A percentile compares a stretch with the other conserved stretches of the same genome.
Evolutionary conservation across 306 rosid species (phyloP).

Genomic region (Sechiopsis laciniata): DNA sequence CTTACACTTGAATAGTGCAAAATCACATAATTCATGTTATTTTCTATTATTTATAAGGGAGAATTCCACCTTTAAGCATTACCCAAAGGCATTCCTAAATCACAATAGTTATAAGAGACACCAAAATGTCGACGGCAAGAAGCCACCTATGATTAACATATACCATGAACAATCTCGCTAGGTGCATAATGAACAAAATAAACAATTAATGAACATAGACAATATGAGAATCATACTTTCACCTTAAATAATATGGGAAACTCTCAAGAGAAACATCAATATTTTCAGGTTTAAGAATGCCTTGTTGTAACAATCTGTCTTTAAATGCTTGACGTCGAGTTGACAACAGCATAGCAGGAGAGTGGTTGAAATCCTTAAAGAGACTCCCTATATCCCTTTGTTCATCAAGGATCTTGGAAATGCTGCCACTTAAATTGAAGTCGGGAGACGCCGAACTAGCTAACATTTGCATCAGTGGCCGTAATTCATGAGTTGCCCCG

Average conservation of each 20-base stretch:
- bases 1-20: too few relatives aligned
- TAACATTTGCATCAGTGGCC: constrained; percentile 57
- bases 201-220: neutral
- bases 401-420: constrained; percentile 61
- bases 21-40: neutral
- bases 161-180: neutral
- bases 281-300: constrained; percentile 54
- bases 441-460: constrained; percentile 51
- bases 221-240: constrained; percentile 20
- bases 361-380: constrained; percentile 50
- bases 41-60: neutral
- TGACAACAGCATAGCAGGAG: constrained; percentile 47
- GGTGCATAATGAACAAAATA: neutral
- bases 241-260: constrained; percentile 96
- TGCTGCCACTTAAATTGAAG: constrained; percentile 50
- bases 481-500: constrained; percentile 40
- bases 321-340: constrained; percentile 62
- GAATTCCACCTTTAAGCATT: neutral
- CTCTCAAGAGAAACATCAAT: constrained; percentile 70
- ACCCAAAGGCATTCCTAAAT: neutral
- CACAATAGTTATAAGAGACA: neutral
- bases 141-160: neutral
- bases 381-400: constrained; percentile 58
- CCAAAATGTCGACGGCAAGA: neutral
- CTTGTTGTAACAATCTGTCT: constrained; percentile 50